phyloP scores from a whole-genome alignment of 23 red algal genomes.

The Agarophyton chilense region DNA sequence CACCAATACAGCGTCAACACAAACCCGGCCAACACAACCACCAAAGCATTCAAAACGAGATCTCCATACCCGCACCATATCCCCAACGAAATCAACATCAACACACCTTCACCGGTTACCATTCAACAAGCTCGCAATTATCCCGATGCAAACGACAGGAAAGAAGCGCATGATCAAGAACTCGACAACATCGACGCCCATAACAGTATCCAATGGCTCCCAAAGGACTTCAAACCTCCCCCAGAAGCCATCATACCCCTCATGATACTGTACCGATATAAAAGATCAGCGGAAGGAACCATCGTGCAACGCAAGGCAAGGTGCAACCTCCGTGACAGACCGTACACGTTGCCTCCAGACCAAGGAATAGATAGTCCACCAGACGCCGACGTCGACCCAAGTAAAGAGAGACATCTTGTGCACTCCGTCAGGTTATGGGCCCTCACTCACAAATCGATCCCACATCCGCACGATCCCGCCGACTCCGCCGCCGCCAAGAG shows the following conservation, averaged over 20 bases:
- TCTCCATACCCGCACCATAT: neutral
- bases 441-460: too few species aligned
- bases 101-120: neutral
- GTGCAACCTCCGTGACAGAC: too few species aligned
- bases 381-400: too few species aligned
- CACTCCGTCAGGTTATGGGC: too few species aligned
- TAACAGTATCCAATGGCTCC: neutral
- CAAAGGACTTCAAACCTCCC: neutral
- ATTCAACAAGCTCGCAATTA: neutral
- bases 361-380: too few species aligned
- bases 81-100: neutral
- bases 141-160: slow-evolving; percentile 6
- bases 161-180: slow-evolving; percentile 23
- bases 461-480: too few species aligned
- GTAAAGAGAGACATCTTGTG: too few species aligned
- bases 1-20: slow-evolving; percentile 5
- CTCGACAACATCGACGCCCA: slow-evolving; percentile 5
- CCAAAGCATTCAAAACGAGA: slow-evolving; percentile 10
- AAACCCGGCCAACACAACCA: slow-evolving; percentile 15
- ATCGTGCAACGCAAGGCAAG: slow-evolving; percentile 16
- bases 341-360: too few species aligned
- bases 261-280: neutral
- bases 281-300: slow-evolving; percentile 8
- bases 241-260: neutral
- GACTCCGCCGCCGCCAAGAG: too few species aligned